These are phyloP conservation scores for Xylaria cubensis DNA, from an alignment of 495 filamentous ascomycete genomes.

Conservation along the genomic window DNA sequence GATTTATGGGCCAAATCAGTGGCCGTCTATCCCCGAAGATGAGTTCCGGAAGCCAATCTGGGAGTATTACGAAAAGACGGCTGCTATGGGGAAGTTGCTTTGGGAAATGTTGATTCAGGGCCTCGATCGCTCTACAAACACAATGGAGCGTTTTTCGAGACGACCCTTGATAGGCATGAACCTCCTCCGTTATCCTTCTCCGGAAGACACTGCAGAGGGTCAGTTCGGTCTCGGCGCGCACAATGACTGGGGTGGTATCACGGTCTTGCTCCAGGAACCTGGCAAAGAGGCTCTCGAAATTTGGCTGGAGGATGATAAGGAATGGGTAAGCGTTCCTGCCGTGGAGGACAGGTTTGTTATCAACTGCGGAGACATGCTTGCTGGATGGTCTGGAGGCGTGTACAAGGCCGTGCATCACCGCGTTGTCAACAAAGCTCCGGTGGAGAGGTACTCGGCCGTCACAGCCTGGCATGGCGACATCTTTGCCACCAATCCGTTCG, in stretches of 20 bases:
- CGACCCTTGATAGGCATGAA: conserved; percentile 48
- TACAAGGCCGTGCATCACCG: conserved; percentile 50
- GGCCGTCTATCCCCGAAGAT: conserved; percentile 49
- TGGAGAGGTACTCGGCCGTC: conserved; percentile 40
- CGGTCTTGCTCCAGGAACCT: conserved; percentile 49
- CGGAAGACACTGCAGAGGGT: conserved; percentile 37
- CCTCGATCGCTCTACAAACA: conserved; percentile 40
- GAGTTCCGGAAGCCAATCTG: conserved; percentile 53
- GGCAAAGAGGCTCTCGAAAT: conserved; percentile 51
- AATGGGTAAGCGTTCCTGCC: conserved; percentile 45
- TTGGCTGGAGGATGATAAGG: conserved; percentile 37
- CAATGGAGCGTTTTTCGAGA: conserved; percentile 50
- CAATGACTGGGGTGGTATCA: conserved; percentile 44
- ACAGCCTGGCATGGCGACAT: conserved; percentile 14
- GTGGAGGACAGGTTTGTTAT: conserved; percentile 46
- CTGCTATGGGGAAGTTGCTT: conserved; percentile 36
- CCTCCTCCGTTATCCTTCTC: conserved; percentile 49
- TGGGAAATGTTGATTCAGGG: conserved; percentile 45
- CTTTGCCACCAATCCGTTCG: conserved; percentile 6
- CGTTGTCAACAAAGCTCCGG: conserved; percentile 44
- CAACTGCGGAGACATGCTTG: conserved; percentile 51
- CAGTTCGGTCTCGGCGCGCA: conserved; percentile 45
- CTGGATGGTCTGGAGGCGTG: conserved; percentile 42
- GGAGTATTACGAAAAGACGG: conserved; percentile 50
- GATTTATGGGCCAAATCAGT: conserved; percentile 52